Conservation (phyloP, 2,329 filamentous ascomycete species). For the Talaromyces sp. region DNA sequence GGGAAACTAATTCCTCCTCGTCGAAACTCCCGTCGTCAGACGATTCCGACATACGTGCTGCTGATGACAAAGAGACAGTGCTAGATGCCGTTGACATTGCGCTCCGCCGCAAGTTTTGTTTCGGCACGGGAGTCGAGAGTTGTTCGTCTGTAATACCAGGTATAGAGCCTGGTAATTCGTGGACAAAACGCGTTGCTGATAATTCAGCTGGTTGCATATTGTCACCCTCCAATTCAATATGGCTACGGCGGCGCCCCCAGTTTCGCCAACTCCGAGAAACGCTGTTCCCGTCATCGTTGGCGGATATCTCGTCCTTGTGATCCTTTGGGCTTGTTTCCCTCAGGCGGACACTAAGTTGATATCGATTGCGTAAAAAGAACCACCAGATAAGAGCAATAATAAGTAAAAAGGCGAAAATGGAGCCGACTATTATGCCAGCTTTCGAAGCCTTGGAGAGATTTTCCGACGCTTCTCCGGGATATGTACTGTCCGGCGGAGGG, state of each 20-base stretch:
- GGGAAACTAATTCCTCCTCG: background rate
- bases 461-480: background rate
- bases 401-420: background rate
- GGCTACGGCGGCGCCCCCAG: background rate
- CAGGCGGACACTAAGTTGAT: background rate
- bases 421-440: background rate
- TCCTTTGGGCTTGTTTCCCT: background rate
- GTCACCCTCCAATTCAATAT: background rate
- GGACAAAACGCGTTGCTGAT: background rate
- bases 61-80: background rate
- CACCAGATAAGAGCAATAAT: background rate
- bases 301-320: background rate
- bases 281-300: background rate
- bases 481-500: background rate
- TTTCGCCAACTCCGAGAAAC: background rate
- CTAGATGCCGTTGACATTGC: background rate
- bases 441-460: background rate
- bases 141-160: background rate
- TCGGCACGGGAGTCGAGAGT: background rate
- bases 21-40: background rate
- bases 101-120: background rate
- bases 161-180: background rate
- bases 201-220: background rate
- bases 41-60: background rate
- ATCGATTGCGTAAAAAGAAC: background rate